Conservation (phyloP, 2,329 filamentous ascomycete genomes). For the Colletotrichum sp. region DNA sequence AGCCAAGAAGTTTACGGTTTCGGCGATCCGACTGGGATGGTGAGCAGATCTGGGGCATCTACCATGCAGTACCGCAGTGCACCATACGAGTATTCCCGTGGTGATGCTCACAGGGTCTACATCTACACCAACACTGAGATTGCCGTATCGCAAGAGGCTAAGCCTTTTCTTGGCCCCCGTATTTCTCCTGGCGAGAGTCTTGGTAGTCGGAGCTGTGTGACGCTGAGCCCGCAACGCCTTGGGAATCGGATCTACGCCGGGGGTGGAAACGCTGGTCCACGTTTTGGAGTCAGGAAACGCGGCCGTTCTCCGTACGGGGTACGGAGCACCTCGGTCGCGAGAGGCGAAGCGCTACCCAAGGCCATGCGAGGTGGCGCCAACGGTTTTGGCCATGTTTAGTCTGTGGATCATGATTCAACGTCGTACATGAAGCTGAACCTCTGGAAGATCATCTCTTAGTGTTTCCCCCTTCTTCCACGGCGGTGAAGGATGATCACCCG, state of each 20-base stretch:
- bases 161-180: neutral
- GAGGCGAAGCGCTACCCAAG: neutral
- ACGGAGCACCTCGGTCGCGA: neutral
- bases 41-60: conserved; percentile 5
- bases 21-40: conserved; percentile 13
- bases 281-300: conserved; percentile 13
- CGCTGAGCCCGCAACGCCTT: neutral
- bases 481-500: neutral
- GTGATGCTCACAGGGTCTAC: neutral
- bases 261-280: conserved; percentile 6
- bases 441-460: neutral
- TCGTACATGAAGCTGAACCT: neutral
- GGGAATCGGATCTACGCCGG: neutral
- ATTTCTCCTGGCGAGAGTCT: neutral
- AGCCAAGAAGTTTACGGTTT: conserved; percentile 21
- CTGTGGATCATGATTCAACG: neutral
- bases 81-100: neutral
- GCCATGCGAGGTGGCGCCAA: neutral
- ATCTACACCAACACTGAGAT: neutral
- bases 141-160: neutral
- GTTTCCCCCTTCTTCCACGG: neutral
- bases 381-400: conserved; percentile 2
- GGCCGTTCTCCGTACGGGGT: neutral
- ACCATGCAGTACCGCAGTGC: neutral
- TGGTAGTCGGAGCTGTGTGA: neutral